phyloP scores from a whole-genome alignment of 2,329 filamentous ascomycete genomes.

The Pseudogymnoascus destructans region DNA sequence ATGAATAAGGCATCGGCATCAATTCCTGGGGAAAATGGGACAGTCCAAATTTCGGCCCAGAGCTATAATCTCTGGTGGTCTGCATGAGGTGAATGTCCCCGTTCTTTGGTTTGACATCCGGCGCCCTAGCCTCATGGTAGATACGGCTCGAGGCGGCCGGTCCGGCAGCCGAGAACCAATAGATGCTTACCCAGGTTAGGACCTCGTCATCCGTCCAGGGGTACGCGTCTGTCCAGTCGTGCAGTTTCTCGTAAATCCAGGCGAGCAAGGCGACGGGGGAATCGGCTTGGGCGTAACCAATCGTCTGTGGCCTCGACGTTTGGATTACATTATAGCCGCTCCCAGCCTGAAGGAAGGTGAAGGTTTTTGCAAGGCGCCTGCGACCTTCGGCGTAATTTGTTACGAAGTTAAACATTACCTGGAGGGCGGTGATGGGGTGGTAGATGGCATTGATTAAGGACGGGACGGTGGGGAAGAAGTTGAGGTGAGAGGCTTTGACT shows the following conservation, averaged over 20 bases:
- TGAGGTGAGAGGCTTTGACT: constrained; percentile 41
- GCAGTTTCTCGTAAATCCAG: constrained; percentile 73
- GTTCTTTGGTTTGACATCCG: not conserved
- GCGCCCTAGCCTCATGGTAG: constrained; percentile 47
- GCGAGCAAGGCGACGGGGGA: constrained; percentile 56
- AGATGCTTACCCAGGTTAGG: constrained; percentile 61
- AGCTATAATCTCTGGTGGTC: constrained; percentile 24
- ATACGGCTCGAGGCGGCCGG: constrained; percentile 54
- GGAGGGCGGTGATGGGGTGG: constrained; percentile 1
- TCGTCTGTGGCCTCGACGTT: constrained; percentile 54
- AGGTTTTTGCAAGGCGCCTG: not conserved
- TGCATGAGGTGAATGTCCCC: constrained; percentile 20
- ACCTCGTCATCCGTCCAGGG: constrained; percentile 64
- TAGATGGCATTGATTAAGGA: constrained; percentile 4
- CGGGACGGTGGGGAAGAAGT: constrained; percentile 10
- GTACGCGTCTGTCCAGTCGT: constrained; percentile 62
- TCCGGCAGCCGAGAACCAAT: constrained; percentile 57
- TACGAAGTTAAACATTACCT: constrained; percentile 2
- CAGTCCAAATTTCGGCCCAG: constrained; percentile 34
- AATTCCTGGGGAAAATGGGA: constrained; percentile 47
- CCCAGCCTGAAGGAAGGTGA: constrained; percentile 31
- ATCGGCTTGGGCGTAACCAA: constrained; percentile 57
- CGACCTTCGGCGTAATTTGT: not conserved
- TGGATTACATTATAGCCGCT: constrained; percentile 30
- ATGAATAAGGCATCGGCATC: constrained; percentile 37